These are phyloP conservation scores for Daedaleopsis nitida DNA, from an alignment of 768 basidiomycete genomes.

Conservation along the genomic window DNA sequence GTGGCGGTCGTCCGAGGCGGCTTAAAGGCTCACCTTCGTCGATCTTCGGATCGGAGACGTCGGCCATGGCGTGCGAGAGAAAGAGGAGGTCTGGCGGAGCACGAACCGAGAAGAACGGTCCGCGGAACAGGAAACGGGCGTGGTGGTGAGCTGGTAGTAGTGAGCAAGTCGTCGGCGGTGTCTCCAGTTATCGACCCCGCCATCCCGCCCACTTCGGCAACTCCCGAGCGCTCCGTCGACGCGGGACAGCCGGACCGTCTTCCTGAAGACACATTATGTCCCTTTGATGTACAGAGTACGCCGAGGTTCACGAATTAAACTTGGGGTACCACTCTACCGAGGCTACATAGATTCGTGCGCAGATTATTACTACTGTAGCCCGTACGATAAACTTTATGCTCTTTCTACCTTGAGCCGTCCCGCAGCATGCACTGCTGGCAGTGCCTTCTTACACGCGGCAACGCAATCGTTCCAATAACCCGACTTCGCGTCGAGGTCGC, in stretches of 20 bases:
- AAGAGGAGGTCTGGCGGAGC: neutral
- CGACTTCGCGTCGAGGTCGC: neutral
- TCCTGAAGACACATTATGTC: no score
- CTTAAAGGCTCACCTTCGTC: constrained; percentile 55
- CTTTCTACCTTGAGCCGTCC: neutral
- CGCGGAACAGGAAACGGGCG: neutral
- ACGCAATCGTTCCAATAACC: neutral
- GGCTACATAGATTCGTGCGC: no score
- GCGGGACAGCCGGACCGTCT: no score
- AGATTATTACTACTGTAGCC: no score
- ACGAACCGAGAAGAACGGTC: neutral
- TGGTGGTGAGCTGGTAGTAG: neutral
- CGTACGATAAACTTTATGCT: no score
- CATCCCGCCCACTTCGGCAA: neutral
- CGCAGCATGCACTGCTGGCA: neutral
- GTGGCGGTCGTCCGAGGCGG: constrained; percentile 19
- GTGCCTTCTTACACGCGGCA: neutral
- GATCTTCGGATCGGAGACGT: constrained; percentile 75
- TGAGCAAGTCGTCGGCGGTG: neutral
- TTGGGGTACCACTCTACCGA: no score
- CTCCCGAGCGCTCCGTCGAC: neutral
- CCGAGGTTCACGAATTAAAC: no score
- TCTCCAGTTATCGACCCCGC: neutral
- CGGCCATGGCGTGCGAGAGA: constrained; percentile 58
- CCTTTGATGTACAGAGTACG: no score